These are phyloP conservation scores for Solanum chiquidenum DNA, from an alignment of 257 asterid genomes.

Conservation along the genomic window DNA sequence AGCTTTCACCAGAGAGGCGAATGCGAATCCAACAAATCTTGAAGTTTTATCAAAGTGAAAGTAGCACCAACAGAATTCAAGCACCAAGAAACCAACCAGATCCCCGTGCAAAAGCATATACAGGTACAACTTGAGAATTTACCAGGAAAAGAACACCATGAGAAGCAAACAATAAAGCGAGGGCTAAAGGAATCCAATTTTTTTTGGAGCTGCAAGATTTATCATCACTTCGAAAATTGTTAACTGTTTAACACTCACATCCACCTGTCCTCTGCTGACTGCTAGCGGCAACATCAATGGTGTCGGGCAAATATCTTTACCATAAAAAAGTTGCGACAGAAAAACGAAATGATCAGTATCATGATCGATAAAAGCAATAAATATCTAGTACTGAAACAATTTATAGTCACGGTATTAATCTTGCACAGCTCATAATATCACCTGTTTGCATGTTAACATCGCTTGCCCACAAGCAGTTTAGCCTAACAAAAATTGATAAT, in stretches of 20 bases:
- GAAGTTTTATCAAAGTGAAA: not conserved
- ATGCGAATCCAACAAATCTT: not conserved
- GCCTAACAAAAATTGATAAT: not conserved
- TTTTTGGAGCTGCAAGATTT: not conserved
- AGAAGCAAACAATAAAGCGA: not conserved
- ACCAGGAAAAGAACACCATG: not conserved
- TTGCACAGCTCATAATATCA: not conserved
- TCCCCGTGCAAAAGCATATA: slow-evolving; percentile 14
- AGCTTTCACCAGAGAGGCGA: not conserved
- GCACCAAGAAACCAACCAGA: slow-evolving; percentile 7
- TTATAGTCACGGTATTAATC: not conserved
- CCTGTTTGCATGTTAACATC: not conserved
- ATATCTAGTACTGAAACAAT: not conserved
- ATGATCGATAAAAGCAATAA: not conserved
- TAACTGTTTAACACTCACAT: slow-evolving; percentile 48
- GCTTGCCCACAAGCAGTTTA: not conserved
- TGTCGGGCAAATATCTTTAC: slow-evolving; percentile 82
- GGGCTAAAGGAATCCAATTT: not conserved
- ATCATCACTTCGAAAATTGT: not conserved
- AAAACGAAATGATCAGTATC: not conserved
- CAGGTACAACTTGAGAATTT: slow-evolving; percentile 13
- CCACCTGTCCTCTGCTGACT: slow-evolving; percentile 64
- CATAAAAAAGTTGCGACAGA: not conserved
- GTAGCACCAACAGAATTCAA: not conserved
- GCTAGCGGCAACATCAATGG: slow-evolving; percentile 74